Conservation (phyloP, 2,329 filamentous ascomycete species). For the Trichothecium roseum region DNA sequence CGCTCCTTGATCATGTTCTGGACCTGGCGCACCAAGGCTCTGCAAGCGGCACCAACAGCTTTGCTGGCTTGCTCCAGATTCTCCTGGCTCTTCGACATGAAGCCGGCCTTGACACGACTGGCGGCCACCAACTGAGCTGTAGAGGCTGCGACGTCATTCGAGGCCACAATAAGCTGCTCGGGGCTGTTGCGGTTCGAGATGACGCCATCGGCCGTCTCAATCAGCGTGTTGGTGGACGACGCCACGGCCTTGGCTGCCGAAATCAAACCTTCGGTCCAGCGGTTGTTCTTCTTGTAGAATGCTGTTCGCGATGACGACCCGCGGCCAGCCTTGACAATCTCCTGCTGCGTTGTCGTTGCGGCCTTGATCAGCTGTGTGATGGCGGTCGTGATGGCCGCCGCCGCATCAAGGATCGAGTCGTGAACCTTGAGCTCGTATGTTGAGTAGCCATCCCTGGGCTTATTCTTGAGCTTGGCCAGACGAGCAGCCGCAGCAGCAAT, state of each 20-base stretch:
- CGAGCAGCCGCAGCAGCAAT: conserved; percentile 88
- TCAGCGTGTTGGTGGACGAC: conserved; percentile 84
- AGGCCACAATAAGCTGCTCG: conserved; percentile 95
- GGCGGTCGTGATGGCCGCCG: conserved; percentile 84
- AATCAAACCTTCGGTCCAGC: conserved; percentile 96
- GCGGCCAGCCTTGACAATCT: conserved; percentile 89
- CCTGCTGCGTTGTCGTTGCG: conserved; percentile 83
- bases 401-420: conserved; percentile 88
- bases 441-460: conserved; percentile 89
- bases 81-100: conserved; percentile 97
- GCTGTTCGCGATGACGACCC: conserved; percentile 80
- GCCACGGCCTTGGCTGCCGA: conserved; percentile 96
- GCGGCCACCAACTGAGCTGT: conserved; percentile 95
- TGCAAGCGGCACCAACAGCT: conserved; percentile 81
- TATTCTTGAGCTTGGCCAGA: conserved; percentile 85
- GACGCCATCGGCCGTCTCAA: conserved; percentile 95
- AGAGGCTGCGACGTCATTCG: conserved; percentile 91
- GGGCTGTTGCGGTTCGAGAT: conserved; percentile 85
- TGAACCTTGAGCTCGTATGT: conserved; percentile 96
- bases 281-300: conserved; percentile 99
- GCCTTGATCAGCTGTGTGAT: conserved; percentile 93
- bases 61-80: conserved; percentile 83
- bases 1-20: conserved; percentile 88
- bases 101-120: conserved; percentile 89
- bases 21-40: conserved; percentile 81